These are phyloP conservation scores for Elongisporangium undulatum DNA, from an alignment of 352 stramenopile species.

Conservation along the genomic window DNA sequence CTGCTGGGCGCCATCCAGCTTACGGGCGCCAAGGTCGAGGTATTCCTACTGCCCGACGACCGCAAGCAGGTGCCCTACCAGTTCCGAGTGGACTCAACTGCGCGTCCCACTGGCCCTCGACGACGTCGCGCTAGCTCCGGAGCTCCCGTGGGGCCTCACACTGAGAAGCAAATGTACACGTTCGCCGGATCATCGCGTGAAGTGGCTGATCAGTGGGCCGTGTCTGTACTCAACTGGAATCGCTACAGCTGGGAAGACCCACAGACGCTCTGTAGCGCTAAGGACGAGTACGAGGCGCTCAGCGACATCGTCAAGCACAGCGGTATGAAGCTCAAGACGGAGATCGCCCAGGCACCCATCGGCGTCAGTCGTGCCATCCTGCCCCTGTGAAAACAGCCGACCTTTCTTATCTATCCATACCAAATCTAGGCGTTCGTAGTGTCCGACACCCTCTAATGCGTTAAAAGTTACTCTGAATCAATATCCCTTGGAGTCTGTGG, in stretches of 20 bases:
- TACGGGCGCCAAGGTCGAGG: constrained; percentile 71
- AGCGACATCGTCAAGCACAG: constrained; percentile 29
- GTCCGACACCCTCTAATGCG: neutral
- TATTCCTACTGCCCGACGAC: constrained; percentile 61
- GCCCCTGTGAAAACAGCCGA: constrained; percentile 26
- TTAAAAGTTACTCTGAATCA: neutral
- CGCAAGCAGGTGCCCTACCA: constrained; percentile 35
- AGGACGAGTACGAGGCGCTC: constrained; percentile 54
- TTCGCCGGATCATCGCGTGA: constrained; percentile 56
- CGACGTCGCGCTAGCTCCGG: constrained; percentile 11
- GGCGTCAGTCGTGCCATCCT: constrained; percentile 54
- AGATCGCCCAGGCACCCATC: constrained; percentile 21
- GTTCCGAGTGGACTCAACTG: constrained; percentile 60
- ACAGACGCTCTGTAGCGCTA: constrained; percentile 73
- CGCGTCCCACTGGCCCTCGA: constrained; percentile 8
- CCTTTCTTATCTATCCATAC: neutral
- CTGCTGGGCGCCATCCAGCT: constrained; percentile 60
- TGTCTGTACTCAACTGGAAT: constrained; percentile 84
- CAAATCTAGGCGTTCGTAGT: neutral
- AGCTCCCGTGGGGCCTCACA: constrained; percentile 8
- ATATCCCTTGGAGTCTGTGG: neutral
- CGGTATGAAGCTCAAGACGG: constrained; percentile 24
- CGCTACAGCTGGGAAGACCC: constrained; percentile 81
- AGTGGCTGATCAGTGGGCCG: constrained; percentile 62
- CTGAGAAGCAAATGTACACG: constrained; percentile 18